These are phyloP conservation scores for Tetrastigma voinierianum DNA, from an alignment of 164 flowering plant genomes.

Conservation along the genomic window DNA sequence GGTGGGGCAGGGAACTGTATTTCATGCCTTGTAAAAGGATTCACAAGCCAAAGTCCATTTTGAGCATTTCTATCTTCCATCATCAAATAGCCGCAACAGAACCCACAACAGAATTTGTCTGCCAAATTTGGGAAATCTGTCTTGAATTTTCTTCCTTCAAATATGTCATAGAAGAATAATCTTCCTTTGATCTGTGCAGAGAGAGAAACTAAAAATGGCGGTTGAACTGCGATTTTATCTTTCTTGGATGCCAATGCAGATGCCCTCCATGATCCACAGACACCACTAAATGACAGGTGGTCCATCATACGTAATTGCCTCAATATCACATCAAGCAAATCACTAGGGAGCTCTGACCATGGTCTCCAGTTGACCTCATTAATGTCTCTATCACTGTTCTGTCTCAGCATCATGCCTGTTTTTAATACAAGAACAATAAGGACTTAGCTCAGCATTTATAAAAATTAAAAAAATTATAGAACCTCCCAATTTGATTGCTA, in stretches of 20 bases:
- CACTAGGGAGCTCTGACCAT: conserved; percentile 14
- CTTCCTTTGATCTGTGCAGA: background rate
- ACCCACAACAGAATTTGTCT: conserved; percentile 5
- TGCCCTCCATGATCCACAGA: conserved; percentile 7
- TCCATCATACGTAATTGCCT: conserved; percentile 1
- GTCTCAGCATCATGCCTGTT: conserved; percentile 2
- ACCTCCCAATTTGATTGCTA: no score
- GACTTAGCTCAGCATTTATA: background rate
- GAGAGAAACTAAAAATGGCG: background rate
- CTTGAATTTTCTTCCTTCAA: conserved; percentile 1
- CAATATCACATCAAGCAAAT: background rate
- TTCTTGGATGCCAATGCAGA: background rate
- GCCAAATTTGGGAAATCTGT: conserved; percentile 2
- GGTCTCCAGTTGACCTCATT: background rate
- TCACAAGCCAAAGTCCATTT: conserved; percentile 7
- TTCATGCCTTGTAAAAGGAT: conserved; percentile 11
- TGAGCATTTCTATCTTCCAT: background rate
- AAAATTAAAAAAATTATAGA: no score
- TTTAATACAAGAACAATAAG: background rate
- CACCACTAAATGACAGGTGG: conserved; percentile 8
- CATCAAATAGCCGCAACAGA: conserved; percentile 4
- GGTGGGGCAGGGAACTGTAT: background rate
- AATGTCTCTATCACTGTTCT: background rate
- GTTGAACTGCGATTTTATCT: background rate
- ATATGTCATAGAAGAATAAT: background rate